phyloP scores from a whole-genome alignment of 2,329 filamentous ascomycete species.

The Tympanopsis confertula region DNA sequence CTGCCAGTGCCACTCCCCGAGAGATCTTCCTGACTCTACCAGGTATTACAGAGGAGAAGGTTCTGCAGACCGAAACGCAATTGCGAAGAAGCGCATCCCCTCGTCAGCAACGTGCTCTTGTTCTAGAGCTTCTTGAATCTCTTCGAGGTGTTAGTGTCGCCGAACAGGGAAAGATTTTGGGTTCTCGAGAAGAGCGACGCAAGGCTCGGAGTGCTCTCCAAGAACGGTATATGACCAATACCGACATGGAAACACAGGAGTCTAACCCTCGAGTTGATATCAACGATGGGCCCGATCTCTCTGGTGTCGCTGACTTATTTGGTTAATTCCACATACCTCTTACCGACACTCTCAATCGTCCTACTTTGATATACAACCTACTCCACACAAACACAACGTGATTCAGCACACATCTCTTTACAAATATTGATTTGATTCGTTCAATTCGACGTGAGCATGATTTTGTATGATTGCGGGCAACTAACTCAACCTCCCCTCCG shows the following conservation, averaged over 20 bases:
- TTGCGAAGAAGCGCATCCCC: conserved; percentile 45
- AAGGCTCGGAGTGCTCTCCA: conserved; percentile 1
- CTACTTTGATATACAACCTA: too few species aligned
- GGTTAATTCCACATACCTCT: too few species aligned
- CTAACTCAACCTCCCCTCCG: too few species aligned
- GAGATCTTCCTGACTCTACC: conserved; percentile 71
- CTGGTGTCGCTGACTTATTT: background rate
- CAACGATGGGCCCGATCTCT: background rate
- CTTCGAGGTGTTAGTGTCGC: conserved; percentile 85
- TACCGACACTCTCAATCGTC: too few species aligned
- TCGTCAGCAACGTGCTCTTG: conserved; percentile 68
- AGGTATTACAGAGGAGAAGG: conserved; percentile 56
- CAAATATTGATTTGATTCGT: too few species aligned
- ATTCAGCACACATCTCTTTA: too few species aligned
- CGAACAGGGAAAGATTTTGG: conserved; percentile 71
- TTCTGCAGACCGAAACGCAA: conserved; percentile 52
- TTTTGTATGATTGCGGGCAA: too few species aligned
- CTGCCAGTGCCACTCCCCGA: conserved; percentile 57
- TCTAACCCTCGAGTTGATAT: background rate
- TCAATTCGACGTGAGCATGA: too few species aligned
- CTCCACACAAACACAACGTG: too few species aligned
- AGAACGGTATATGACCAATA: background rate
- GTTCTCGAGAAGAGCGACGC: background rate
- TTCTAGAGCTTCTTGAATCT: conserved; percentile 75
- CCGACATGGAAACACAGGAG: background rate